phyloP scores from a whole-genome alignment of 371 early-diverging fungal genomes.

The Mucor velutinosus region DNA sequence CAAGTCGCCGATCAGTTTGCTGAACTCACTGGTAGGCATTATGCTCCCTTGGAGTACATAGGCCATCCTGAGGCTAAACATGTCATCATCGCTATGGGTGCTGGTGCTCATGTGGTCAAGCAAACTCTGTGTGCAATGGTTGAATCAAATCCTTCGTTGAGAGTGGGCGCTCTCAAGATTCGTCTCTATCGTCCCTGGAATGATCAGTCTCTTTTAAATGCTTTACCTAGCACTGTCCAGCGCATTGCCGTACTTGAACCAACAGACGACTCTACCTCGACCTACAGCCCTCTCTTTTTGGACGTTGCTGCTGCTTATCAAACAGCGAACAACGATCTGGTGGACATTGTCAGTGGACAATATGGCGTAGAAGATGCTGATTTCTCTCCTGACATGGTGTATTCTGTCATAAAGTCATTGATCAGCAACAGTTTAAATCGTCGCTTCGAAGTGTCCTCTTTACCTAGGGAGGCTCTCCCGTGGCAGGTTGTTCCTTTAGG shows the following conservation, averaged over 20 bases:
- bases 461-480: background rate
- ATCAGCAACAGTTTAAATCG: conserved; percentile 25
- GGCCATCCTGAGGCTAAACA: conserved; percentile 51
- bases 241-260: conserved; percentile 69
- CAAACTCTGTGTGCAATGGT: conserved; percentile 19
- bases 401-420: conserved; percentile 29
- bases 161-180: conserved; percentile 61
- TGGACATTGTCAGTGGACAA: conserved; percentile 52
- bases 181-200: conserved; percentile 66
- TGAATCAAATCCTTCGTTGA: conserved; percentile 17
- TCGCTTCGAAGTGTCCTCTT: conserved; percentile 36
- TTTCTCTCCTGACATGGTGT: conserved; percentile 42
- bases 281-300: conserved; percentile 76
- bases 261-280: conserved; percentile 51
- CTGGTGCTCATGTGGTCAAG: conserved; percentile 54
- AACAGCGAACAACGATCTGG: conserved; percentile 41
- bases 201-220: conserved; percentile 46
- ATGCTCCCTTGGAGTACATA: conserved; percentile 43
- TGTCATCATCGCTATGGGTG: conserved; percentile 65
- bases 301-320: conserved; percentile 72
- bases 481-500: background rate
- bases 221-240: conserved; percentile 57
- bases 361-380: conserved; percentile 46
- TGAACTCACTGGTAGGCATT: conserved; percentile 39
- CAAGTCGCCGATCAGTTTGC: conserved; percentile 31